phyloP scores from a whole-genome alignment of 148 eudicot genomes.

The Diospyros kaki region DNA sequence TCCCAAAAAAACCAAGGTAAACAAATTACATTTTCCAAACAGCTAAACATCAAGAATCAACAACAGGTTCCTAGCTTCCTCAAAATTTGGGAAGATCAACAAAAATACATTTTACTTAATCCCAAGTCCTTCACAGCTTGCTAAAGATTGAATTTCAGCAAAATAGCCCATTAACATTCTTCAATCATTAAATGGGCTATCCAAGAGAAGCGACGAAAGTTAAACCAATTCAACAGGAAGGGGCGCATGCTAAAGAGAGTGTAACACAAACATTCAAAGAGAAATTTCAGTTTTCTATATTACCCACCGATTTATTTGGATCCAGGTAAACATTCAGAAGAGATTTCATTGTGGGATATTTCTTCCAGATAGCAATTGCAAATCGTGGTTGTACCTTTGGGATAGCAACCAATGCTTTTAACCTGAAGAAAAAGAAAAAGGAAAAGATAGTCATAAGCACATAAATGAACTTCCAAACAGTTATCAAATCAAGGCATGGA shows the following conservation, averaged over 20 bases:
- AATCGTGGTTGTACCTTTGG: conserved; percentile 95
- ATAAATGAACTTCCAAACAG: background rate
- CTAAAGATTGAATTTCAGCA: background rate
- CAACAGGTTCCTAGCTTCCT: background rate
- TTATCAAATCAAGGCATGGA: conserved; percentile 8
- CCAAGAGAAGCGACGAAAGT: background rate
- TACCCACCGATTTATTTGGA: conserved; percentile 77
- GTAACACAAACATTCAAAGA: background rate
- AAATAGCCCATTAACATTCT: background rate
- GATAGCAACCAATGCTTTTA: conserved; percentile 81
- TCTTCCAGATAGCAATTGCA: conserved; percentile 82
- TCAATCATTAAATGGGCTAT: background rate
- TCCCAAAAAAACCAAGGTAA: background rate
- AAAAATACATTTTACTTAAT: background rate
- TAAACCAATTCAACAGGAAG: background rate
- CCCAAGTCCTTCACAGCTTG: background rate
- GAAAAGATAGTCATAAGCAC: no score
- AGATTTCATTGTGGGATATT: conserved; percentile 84
- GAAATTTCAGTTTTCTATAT: conserved; percentile 9
- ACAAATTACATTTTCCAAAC: background rate
- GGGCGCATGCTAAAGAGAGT: conserved; percentile 8
- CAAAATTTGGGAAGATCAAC: background rate
- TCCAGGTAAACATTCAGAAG: conserved; percentile 79
- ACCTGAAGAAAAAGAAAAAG: conserved; percentile 47
- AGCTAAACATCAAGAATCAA: background rate